Conservation (phyloP, 805 yeast species). For the Wickerhamiella galacta region DNA sequence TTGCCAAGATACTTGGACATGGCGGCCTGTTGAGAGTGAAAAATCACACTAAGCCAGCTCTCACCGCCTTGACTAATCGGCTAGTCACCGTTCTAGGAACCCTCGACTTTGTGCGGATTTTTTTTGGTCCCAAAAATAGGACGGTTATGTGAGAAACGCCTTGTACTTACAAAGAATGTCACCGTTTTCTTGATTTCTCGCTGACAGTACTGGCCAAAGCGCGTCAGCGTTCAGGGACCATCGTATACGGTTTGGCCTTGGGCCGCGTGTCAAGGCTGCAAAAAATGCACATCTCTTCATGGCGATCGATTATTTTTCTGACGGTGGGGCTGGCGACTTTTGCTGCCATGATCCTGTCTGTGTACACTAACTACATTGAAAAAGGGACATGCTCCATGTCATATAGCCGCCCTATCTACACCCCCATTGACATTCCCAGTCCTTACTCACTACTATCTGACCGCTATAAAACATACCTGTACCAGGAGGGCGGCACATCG, state of each 20-base stretch:
- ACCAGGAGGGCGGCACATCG: conserved; percentile 55
- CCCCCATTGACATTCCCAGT: conserved; percentile 7
- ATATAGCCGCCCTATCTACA: conserved; percentile 9
- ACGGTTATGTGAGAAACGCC: not conserved
- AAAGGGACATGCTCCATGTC: conserved; percentile 13
- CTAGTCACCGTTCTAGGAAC: not conserved
- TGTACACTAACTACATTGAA: conserved; percentile 1
- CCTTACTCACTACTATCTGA: conserved; percentile 6
- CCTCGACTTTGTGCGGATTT: not conserved
- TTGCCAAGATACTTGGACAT: conserved; percentile 27
- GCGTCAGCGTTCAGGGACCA: not conserved
- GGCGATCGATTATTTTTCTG: not conserved
- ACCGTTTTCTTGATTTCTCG: no score
- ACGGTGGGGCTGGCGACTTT: not conserved
- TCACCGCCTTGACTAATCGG: not conserved
- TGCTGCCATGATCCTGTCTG: not conserved
- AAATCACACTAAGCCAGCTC: not conserved
- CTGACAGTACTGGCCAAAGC: not conserved
- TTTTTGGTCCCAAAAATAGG: not conserved
- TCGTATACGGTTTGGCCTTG: not conserved
- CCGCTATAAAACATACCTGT: conserved; percentile 58
- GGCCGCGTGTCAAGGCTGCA: not conserved
- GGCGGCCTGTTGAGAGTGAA: not conserved
- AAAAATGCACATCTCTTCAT: not conserved
- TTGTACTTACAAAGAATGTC: not conserved